Evolutionary conservation across 495 filamentous ascomycete genomes (phyloP).

Genomic region (Penicillium chermesinum): DNA sequence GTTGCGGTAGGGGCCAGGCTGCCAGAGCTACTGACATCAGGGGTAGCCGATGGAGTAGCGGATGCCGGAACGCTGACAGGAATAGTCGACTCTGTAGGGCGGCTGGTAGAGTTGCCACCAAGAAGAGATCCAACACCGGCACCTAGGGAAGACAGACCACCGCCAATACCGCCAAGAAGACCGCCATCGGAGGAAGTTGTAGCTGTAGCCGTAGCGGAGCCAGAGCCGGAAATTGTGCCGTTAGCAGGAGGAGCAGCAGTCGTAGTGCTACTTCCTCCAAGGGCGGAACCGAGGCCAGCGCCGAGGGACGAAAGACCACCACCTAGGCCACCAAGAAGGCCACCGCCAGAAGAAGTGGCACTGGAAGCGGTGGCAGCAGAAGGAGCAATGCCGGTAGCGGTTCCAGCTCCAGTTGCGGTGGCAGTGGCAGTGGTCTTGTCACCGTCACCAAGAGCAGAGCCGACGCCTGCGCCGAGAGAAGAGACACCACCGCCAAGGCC

Average conservation of each 20-base stretch:
- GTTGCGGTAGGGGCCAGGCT: constrained; percentile 8
- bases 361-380: background rate
- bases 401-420: too few species aligned
- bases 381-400: constrained; percentile 4
- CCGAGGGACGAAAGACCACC: background rate
- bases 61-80: constrained; percentile 27
- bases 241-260: background rate
- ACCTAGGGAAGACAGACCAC: background rate
- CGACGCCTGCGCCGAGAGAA: background rate
- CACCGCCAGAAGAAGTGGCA: background rate
- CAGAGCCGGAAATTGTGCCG: too few species aligned
- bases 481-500: background rate
- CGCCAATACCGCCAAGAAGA: constrained; percentile 5
- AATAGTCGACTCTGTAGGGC: constrained; percentile 1
- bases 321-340: background rate
- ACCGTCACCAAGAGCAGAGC: background rate
- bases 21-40: constrained; percentile 6
- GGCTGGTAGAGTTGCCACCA: background rate
- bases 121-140: background rate
- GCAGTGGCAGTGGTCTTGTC: background rate
- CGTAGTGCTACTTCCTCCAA: background rate
- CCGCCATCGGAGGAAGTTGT: background rate
- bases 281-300: background rate
- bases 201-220: constrained; percentile 1
- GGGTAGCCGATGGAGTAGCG: constrained; percentile 9